Conservation (phyloP, 176 grass and related monocot genomes). For the Tillandsia leiboldiana region DNA sequence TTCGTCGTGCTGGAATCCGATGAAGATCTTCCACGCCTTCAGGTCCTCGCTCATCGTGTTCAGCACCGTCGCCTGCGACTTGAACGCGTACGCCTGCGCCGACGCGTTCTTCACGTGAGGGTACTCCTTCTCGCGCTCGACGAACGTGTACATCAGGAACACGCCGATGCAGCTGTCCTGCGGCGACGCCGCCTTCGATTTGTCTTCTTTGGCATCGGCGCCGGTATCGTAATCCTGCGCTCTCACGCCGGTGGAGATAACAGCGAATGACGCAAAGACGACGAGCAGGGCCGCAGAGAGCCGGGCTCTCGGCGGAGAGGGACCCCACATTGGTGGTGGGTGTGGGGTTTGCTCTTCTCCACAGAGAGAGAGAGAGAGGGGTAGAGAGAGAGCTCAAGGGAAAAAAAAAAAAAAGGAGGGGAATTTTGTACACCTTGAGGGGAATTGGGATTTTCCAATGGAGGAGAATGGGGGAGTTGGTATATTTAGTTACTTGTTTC, state of each 20-base stretch:
- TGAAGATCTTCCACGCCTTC: conserved; percentile 75
- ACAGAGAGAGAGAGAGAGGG: background rate
- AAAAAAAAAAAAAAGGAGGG: background rate
- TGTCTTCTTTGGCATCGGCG: conserved; percentile 4
- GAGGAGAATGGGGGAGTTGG: conserved; percentile 28
- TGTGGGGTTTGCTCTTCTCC: background rate
- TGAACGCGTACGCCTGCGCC: conserved; percentile 91
- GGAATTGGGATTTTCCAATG: conserved; percentile 35
- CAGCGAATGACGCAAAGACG: conserved; percentile 6
- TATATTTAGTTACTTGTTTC: conserved; percentile 37
- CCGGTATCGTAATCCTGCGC: conserved; percentile 45
- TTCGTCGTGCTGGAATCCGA: conserved; percentile 81
- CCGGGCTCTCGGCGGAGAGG: conserved; percentile 11
- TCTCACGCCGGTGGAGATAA: background rate
- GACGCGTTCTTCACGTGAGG: conserved; percentile 75
- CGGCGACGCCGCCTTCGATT: conserved; percentile 30
- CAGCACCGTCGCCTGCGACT: conserved; percentile 41
- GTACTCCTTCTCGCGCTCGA: conserved; percentile 75
- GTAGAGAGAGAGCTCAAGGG: background rate
- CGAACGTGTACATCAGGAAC: conserved; percentile 79
- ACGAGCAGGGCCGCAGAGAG: conserved; percentile 6
- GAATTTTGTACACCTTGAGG: background rate
- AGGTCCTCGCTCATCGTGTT: conserved; percentile 78
- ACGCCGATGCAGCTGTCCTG: conserved; percentile 74
- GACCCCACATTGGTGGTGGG: conserved; percentile 15